These are phyloP conservation scores for Kwoniella shandongensis DNA, from an alignment of 768 basidiomycete species.

Conservation along the genomic window DNA sequence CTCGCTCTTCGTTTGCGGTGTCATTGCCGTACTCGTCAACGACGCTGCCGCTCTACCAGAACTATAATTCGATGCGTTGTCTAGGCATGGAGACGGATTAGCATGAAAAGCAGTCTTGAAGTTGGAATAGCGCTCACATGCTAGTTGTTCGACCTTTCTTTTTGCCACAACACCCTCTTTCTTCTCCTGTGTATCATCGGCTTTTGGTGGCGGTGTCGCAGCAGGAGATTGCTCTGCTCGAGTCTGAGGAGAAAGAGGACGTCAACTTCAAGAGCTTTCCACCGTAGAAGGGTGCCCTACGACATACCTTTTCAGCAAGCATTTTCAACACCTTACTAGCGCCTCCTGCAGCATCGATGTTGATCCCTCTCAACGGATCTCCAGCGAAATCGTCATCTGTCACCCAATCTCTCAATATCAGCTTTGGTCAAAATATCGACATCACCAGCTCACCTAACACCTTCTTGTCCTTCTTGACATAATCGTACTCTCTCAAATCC, in stretches of 20 bases:
- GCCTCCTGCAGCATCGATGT: conserved; percentile 55
- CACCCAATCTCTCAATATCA: conserved; percentile 5
- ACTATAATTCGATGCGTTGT: conserved; percentile 55
- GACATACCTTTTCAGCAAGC: conserved; percentile 52
- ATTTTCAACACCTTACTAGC: conserved; percentile 54
- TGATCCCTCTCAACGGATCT: conserved; percentile 54
- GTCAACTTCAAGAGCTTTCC: conserved; percentile 4
- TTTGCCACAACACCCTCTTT: conserved; percentile 46
- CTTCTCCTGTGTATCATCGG: conserved; percentile 15
- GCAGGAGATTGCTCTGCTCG: conserved; percentile 30
- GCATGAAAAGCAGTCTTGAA: neutral
- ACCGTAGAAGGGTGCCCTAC: too few species aligned
- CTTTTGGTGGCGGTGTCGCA: conserved; percentile 10
- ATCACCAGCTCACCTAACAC: conserved; percentile 39
- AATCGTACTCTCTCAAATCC: conserved; percentile 56
- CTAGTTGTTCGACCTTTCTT: conserved; percentile 39
- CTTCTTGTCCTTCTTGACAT: conserved; percentile 54
- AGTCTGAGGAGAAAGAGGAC: conserved; percentile 19
- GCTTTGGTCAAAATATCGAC: neutral
- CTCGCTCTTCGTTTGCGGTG: conserved; percentile 68
- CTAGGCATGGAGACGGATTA: conserved; percentile 54
- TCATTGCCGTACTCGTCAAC: conserved; percentile 86
- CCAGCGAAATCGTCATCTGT: conserved; percentile 42
- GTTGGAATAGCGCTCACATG: conserved; percentile 30
- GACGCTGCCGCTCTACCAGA: conserved; percentile 88